Percentiles rank a stretch among this genome's conserved stretches.
Conservation (phyloP, 768 basidiomycete genomes). For the Rhodosporidiobolus sp. region DNA sequence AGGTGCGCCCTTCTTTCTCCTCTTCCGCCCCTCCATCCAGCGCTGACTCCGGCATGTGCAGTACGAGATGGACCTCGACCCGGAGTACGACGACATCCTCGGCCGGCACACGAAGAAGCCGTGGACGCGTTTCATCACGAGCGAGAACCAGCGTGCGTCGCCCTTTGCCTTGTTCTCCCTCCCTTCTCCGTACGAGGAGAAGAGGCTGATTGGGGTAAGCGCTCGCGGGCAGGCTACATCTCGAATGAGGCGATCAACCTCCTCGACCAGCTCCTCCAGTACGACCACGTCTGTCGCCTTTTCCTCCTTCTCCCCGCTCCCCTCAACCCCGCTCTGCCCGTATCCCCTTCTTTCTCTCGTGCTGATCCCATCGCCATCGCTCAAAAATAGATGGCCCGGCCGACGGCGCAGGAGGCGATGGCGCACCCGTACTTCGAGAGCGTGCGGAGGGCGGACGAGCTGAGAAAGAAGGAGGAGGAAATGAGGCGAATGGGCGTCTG, state of each 20-base stretch:
- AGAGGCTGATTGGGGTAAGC: too few relatives aligned
- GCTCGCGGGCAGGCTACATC: not conserved
- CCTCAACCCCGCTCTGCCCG: too few relatives aligned
- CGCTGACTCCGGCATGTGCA: conserved; percentile 56
- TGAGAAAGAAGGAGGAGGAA: too few relatives aligned
- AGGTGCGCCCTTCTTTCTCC: conserved; percentile 5
- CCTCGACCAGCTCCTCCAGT: conserved; percentile 88
- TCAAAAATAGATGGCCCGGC: conserved; percentile 57
- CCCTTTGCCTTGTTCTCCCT: not conserved
- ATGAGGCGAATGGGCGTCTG: not conserved
- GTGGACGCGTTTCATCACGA: conserved; percentile 74
- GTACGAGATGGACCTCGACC: conserved; percentile 91
- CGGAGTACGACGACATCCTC: conserved; percentile 92
- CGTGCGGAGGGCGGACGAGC: too few relatives aligned
- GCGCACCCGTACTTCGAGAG: conserved; percentile 73
- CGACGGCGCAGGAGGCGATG: conserved; percentile 92
- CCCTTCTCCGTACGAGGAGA: not conserved
- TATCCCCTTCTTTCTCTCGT: too few relatives aligned
- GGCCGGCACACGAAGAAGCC: conserved; percentile 73
- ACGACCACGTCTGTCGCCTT: conserved; percentile 52
- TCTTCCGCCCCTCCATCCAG: not conserved
- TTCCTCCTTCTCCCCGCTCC: too few relatives aligned
- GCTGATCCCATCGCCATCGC: too few relatives aligned
- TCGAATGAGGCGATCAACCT: conserved; percentile 90
- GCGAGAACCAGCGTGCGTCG: conserved; percentile 3